Conservation (phyloP, 2,329 filamentous ascomycete genomes). For the Aspergillus flavus region DNA sequence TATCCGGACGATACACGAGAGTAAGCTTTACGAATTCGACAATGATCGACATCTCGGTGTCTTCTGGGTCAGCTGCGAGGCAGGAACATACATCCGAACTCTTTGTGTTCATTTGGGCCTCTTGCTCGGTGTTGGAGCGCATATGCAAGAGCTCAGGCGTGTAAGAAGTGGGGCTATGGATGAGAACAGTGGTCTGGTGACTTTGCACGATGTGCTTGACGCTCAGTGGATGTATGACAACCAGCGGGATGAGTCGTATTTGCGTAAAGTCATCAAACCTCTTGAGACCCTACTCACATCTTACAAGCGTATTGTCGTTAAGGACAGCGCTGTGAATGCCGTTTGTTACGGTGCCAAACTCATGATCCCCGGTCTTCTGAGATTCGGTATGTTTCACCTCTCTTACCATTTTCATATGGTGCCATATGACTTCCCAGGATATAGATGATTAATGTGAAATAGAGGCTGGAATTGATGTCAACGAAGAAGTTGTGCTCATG, state of each 20-base stretch:
- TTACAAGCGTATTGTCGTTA: conserved; percentile 97
- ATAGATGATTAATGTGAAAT: conserved; percentile 24
- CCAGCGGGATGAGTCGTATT: conserved; percentile 88
- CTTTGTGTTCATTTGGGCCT: conserved; percentile 91
- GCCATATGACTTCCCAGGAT: neutral
- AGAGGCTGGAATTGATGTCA: conserved; percentile 88
- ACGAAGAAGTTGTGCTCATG: conserved; percentile 97
- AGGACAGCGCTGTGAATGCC: conserved; percentile 94
- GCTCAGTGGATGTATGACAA: conserved; percentile 97
- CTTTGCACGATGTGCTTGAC: conserved; percentile 91
- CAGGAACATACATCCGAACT: conserved; percentile 97
- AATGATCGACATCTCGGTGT: conserved; percentile 96
- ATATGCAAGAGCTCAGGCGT: conserved; percentile 97
- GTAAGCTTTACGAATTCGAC: conserved; percentile 95
- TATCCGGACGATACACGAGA: conserved; percentile 97
- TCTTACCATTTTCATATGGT: neutral
- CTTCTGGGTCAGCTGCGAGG: conserved; percentile 99
- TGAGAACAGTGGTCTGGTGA: conserved; percentile 85
- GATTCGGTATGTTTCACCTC: conserved; percentile 68
- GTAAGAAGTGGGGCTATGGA: conserved; percentile 94
- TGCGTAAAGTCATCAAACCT: conserved; percentile 87
- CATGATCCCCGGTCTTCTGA: conserved; percentile 93
- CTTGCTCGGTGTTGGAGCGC: conserved; percentile 78
- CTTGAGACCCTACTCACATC: conserved; percentile 87
- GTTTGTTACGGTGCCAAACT: conserved; percentile 99